Evolutionary conservation across 495 filamentous ascomycete genomes (phyloP).

Genomic region (Choiromyces venosus): DNA sequence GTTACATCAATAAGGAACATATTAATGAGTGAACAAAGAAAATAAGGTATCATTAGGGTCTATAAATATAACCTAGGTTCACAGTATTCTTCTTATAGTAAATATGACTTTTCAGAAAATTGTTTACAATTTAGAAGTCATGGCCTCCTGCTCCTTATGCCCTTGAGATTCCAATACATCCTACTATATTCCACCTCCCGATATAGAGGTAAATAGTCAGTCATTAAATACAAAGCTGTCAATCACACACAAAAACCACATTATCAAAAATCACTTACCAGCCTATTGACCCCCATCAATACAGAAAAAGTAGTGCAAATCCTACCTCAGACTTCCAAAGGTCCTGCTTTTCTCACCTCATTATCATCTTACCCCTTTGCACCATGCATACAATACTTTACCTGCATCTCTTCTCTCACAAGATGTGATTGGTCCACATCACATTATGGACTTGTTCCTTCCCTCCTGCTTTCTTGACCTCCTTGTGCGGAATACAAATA

Average conservation of each 20-base stretch:
- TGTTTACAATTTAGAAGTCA: too few species aligned
- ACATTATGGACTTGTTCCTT: slow-evolving; percentile 10
- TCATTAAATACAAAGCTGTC: too few species aligned
- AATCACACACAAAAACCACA: not conserved
- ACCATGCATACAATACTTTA: slow-evolving; percentile 9
- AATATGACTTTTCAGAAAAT: too few species aligned
- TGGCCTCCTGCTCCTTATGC: too few species aligned
- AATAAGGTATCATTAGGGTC: too few species aligned
- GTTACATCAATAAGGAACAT: too few species aligned
- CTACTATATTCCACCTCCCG: too few species aligned
- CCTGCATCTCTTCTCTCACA: not conserved
- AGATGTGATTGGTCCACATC: slow-evolving; percentile 5
- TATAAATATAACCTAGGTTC: too few species aligned
- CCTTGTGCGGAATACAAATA: slow-evolving; percentile 4
- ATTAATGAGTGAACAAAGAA: too few species aligned
- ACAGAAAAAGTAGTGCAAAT: not conserved
- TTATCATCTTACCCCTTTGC: not conserved
- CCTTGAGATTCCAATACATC: too few species aligned
- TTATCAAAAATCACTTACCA: slow-evolving; percentile 13
- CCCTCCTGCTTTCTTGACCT: not conserved
- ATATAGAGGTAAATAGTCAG: too few species aligned
- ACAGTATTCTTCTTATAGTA: too few species aligned
- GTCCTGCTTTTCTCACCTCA: not conserved
- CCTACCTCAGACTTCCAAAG: slow-evolving; percentile 5
- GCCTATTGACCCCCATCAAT: not conserved